Conservation (phyloP, 139 green algal genomes). For the Pleodorina starrii region DNA sequence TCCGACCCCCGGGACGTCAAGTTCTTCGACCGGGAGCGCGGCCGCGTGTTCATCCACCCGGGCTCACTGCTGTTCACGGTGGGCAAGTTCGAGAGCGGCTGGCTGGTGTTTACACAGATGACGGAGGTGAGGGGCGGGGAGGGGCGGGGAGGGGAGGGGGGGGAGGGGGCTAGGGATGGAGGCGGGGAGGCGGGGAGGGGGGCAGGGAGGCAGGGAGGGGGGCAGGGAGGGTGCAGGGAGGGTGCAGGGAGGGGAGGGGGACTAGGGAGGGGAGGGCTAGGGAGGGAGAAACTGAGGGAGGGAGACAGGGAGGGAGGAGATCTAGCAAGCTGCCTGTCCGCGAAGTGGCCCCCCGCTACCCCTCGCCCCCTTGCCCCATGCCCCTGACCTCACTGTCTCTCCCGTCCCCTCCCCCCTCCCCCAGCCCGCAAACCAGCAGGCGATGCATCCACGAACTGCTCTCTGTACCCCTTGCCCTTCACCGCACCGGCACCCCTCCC, state of each 20-base stretch:
- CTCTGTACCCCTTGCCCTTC: neutral
- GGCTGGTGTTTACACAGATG: slow-evolving; percentile 92
- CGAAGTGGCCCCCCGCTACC: too few species aligned
- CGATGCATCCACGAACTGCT: too few species aligned
- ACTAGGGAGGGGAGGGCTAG: neutral
- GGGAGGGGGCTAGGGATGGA: neutral
- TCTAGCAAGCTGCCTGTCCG: too few species aligned
- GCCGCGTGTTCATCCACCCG: slow-evolving; percentile 95
- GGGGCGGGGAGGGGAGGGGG: neutral
- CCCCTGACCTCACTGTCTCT: neutral
- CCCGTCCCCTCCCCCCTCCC: neutral
- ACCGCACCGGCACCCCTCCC: neutral
- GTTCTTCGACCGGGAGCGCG: slow-evolving; percentile 80
- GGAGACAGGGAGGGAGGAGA: too few species aligned
- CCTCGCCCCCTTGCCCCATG: neutral
- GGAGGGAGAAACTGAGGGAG: neutral
- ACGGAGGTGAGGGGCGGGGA: slow-evolving; percentile 65
- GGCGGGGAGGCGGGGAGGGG: too few species aligned
- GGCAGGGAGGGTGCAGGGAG: neutral
- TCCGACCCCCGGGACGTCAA: slow-evolving; percentile 60
- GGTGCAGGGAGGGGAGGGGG: neutral
- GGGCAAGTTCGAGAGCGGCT: slow-evolving; percentile 81
- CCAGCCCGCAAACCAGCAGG: neutral
- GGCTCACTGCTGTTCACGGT: slow-evolving; percentile 86
- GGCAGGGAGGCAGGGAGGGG: too few species aligned